phyloP scores from a whole-genome alignment of 108 stramenopile species.

The Cyclotella choctawhatcheeana region DNA sequence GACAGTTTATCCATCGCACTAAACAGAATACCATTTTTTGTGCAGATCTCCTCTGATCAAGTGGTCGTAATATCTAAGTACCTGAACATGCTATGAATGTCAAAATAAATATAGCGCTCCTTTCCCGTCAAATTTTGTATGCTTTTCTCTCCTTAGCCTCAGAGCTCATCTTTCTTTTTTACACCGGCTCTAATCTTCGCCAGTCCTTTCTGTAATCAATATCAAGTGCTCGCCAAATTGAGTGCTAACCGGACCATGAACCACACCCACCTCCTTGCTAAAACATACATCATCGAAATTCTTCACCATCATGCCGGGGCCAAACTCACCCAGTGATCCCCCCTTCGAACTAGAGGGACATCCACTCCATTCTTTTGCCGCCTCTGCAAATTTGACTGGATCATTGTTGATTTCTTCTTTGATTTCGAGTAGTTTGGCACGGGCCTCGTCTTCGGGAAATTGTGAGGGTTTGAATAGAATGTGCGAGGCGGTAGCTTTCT shows the following conservation, averaged over 20 bases:
- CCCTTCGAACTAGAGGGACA: conserved; percentile 61
- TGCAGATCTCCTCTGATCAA: no score
- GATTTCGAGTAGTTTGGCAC: conserved; percentile 43
- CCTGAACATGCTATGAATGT: no score
- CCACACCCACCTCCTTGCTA: conserved; percentile 60
- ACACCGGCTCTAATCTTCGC: conserved; percentile 30
- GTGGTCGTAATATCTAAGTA: no score
- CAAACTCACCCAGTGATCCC: conserved; percentile 64
- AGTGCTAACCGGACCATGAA: conserved; percentile 68
- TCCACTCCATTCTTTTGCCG: conserved; percentile 53
- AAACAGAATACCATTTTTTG: no score
- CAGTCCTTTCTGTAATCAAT: conserved; percentile 57
- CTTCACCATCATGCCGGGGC: conserved; percentile 76
- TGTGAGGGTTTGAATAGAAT: conserved; percentile 54
- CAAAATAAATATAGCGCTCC: no score
- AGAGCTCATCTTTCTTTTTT: no score
- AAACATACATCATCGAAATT: conserved; percentile 68
- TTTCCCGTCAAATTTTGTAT: no score
- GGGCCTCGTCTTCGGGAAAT: conserved; percentile 49
- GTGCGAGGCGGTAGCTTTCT: conserved; percentile 58
- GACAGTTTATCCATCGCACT: no score
- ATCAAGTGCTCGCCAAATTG: conserved; percentile 76
- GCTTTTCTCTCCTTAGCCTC: no score
- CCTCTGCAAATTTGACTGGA: conserved; percentile 58
- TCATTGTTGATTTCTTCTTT: conserved; percentile 52